Evolutionary conservation across 2,329 filamentous ascomycete species (phyloP).

Genomic region (Fusarium begoniae): DNA sequence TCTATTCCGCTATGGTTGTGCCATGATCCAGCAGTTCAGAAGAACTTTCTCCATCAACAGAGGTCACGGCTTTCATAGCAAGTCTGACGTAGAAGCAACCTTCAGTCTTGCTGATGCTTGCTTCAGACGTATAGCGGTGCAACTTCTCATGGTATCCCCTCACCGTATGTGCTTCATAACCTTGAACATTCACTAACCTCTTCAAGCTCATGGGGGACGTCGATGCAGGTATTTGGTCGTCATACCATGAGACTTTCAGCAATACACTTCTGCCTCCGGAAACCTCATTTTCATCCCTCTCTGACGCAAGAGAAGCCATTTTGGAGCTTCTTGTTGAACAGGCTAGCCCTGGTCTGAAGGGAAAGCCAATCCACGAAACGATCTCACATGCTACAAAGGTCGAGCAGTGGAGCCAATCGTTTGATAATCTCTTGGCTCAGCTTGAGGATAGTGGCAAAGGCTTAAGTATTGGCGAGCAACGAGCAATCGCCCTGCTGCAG

Average conservation of each 20-base stretch:
- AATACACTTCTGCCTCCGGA: background rate
- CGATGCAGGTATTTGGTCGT: background rate
- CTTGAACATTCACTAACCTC: accelerated
- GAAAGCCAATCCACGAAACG: background rate
- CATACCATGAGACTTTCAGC: background rate
- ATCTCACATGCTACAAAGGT: slow-evolving; percentile 1
- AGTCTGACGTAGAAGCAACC: background rate
- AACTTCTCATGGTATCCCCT: slow-evolving; percentile 2
- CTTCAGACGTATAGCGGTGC: slow-evolving; percentile 16
- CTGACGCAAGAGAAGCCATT: slow-evolving; percentile 5
- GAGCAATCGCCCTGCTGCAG: slow-evolving; percentile 15
- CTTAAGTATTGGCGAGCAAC: background rate
- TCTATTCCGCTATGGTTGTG: slow-evolving; percentile 28
- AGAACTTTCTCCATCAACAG: accelerated
- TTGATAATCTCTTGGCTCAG: background rate
- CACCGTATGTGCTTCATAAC: accelerated
- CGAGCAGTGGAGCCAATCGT: background rate
- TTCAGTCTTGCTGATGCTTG: background rate
- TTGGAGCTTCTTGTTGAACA: slow-evolving; percentile 20
- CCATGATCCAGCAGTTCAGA: slow-evolving; percentile 19
- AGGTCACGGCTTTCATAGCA: accelerated
- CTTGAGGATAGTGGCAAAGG: background rate
- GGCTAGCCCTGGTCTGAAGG: slow-evolving; percentile 11
- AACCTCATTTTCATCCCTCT: background rate
- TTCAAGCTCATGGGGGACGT: slow-evolving; percentile 12